These are phyloP conservation scores for Puccinia novopanici DNA, from an alignment of 1,284 basidiomycete species.

Conservation along the genomic window DNA sequence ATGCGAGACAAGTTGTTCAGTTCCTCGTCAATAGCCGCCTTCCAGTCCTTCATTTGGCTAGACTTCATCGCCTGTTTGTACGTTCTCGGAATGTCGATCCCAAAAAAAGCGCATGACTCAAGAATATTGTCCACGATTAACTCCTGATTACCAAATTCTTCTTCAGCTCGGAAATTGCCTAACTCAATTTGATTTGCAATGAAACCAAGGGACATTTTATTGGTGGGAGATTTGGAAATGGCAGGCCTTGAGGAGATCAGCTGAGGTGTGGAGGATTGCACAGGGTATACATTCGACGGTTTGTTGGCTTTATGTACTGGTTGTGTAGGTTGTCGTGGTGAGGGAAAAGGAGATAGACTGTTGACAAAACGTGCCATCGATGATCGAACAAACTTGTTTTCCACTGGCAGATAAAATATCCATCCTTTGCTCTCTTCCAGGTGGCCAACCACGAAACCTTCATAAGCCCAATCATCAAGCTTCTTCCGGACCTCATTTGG, in stretches of 20 bases:
- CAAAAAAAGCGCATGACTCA: background rate
- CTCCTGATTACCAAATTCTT: background rate
- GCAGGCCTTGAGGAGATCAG: background rate
- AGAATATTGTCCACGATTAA: background rate
- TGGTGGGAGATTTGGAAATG: background rate
- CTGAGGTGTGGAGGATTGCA: too few relatives aligned
- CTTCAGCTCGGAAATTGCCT: background rate
- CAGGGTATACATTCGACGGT: too few relatives aligned
- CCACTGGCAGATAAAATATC: background rate
- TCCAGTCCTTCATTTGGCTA: background rate
- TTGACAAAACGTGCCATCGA: background rate
- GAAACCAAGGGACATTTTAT: background rate
- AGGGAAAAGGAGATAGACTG: background rate
- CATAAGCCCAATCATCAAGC: background rate
- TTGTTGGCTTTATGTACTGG: too few relatives aligned
- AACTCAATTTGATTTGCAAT: background rate
- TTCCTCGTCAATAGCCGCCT: background rate
- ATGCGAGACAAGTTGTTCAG: background rate
- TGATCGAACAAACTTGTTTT: background rate
- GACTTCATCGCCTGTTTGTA: slow-evolving; percentile 16
- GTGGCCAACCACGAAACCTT: background rate
- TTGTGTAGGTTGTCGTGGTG: background rate
- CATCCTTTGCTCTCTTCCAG: background rate
- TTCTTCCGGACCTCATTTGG: slow-evolving; percentile 13
- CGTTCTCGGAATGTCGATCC: background rate